Conservation (phyloP, 2,329 filamentous ascomycete genomes). For the Phaeosphaeriaceae sp. region DNA sequence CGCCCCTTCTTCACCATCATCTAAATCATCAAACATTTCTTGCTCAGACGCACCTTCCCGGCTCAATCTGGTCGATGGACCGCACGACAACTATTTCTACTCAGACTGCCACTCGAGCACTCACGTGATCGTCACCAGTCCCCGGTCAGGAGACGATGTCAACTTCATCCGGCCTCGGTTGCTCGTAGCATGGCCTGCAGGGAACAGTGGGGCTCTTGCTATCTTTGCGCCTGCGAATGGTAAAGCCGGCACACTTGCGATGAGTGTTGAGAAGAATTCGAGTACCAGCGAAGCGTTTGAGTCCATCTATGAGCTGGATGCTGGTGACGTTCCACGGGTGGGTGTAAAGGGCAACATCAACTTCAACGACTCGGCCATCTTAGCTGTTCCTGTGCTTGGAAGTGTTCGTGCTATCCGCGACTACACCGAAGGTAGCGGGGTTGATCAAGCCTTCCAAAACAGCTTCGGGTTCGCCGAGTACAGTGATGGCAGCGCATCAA, state of each 20-base stretch:
- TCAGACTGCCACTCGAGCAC: slow-evolving; percentile 67
- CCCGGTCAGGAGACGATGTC: slow-evolving; percentile 60
- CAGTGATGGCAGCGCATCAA: slow-evolving; percentile 53
- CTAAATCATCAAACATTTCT: not conserved
- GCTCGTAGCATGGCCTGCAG: slow-evolving; percentile 68
- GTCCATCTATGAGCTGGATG: slow-evolving; percentile 51
- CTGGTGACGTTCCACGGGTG: slow-evolving; percentile 52
- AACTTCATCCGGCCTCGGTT: slow-evolving; percentile 65
- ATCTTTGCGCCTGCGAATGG: slow-evolving; percentile 65
- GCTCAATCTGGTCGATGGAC: slow-evolving; percentile 61
- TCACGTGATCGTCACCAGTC: slow-evolving; percentile 68
- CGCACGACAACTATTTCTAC: slow-evolving; percentile 71
- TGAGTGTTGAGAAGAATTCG: slow-evolving; percentile 61
- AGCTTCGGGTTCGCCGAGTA: slow-evolving; percentile 54
- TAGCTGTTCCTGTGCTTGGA: slow-evolving; percentile 66
- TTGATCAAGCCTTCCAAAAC: slow-evolving; percentile 63
- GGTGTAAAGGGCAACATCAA: slow-evolving; percentile 62
- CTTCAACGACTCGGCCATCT: slow-evolving; percentile 64
- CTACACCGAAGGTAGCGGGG: slow-evolving; percentile 64
- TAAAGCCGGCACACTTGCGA: slow-evolving; percentile 60
- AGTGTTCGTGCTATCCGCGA: slow-evolving; percentile 70
- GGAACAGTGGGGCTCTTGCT: slow-evolving; percentile 66
- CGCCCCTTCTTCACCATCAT: not conserved
- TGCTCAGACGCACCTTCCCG: slow-evolving; percentile 26
- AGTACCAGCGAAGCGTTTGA: slow-evolving; percentile 53